Base-by-base conservation (phyloP, 2,329 filamentous ascomycete species). In the Leptographium wingfieldii region DNA sequence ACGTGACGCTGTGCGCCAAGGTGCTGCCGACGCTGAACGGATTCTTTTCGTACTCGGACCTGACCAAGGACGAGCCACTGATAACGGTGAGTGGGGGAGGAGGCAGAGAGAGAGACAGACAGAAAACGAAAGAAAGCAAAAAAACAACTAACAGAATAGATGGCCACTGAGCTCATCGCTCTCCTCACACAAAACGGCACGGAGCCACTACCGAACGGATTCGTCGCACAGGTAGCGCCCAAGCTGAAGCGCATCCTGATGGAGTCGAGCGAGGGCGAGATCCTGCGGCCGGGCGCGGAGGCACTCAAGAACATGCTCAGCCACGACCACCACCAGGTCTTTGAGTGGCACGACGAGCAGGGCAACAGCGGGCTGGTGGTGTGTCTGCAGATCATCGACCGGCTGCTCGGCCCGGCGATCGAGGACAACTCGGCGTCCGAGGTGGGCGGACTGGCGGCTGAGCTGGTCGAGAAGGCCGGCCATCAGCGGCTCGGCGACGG, bases 401-500 rank as follows among this genome's bases (percentile, higher is more conserved):
- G 92, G 55, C 81, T 99, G 5, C 81, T 99, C 35, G 86, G 88
- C 3, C 87, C 89, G 1, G 74, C 80, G 1, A 86, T 97, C n/a
- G 88, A 95, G 67, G 94, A 99, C 68, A 90, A 92, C 67, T 89
- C 91, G 22, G 94, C 92, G 5, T 90, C 91, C n/a, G 92, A 99
- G 74, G 92, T 99, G 52, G 94, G 94, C 66, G 90, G 91, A 19
- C 82, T 99, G 64, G 94, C 94, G 5, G 92, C 92, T 1, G 92
- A 96, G 72, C 79, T 99, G 33, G 94, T 99, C 0, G 92, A 97
- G 73, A 96, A 94, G 73, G 94, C 92, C 57, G 94, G 94, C 12
- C 86, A 91, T 46, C 92, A 96, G 69, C 84, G 89, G 59, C 83
- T 99, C 12, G 94, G 94, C 0, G 92, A 92, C 12, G 96, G 90